phyloP scores from a whole-genome alignment of 345 rosid species.

The Gossypium rotundifolium region DNA sequence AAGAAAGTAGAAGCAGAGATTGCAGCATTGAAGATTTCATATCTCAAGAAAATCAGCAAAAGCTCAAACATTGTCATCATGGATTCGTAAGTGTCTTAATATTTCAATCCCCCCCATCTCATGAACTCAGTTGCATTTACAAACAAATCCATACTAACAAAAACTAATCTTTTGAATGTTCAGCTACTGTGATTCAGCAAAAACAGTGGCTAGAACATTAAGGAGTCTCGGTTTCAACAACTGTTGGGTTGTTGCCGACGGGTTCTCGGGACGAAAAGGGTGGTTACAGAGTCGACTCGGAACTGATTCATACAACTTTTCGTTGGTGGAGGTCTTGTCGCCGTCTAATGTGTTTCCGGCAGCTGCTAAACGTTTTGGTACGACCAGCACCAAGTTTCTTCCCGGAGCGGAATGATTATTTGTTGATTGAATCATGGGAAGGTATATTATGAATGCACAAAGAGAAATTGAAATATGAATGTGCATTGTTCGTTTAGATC shows the following conservation, averaged over 20 bases:
- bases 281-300: constrained; percentile 91
- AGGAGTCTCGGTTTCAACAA: constrained; percentile 71
- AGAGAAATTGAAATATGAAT: background rate
- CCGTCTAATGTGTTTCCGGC: constrained; percentile 65
- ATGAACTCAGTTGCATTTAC: background rate
- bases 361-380: constrained; percentile 49
- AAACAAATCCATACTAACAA: too few species aligned
- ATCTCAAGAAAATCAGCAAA: constrained; percentile 77
- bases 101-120: background rate
- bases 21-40: constrained; percentile 80
- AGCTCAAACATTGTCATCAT: constrained; percentile 75
- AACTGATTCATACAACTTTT: constrained; percentile 66
- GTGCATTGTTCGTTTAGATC: background rate
- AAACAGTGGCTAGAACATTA: constrained; percentile 63
- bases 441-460: background rate
- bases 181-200: constrained; percentile 82
- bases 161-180: background rate
- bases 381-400: constrained; percentile 64
- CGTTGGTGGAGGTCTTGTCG: constrained; percentile 57
- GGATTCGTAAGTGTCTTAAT: constrained; percentile 64
- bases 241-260: constrained; percentile 68
- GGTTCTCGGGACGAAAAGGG: constrained; percentile 82
- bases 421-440: background rate
- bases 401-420: constrained; percentile 50
- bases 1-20: constrained; percentile 89